A percentile compares a stretch with the other conserved stretches of the same genome.
Evolutionary conservation across 1,284 basidiomycete genomes (phyloP).

Genomic region (Anthracocystis panici-leucophaei): DNA sequence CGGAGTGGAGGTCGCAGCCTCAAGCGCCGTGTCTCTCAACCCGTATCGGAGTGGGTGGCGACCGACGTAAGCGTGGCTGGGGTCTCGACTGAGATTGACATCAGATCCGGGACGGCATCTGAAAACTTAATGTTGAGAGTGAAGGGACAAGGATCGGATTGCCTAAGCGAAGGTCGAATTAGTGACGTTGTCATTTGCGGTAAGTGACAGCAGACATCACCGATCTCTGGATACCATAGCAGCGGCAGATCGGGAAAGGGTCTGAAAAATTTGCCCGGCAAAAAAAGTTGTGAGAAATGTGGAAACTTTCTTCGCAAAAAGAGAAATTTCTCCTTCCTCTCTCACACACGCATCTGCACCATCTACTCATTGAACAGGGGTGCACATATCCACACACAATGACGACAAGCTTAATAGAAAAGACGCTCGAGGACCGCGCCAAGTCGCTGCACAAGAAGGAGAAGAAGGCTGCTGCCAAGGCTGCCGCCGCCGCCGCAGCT

Average conservation of each 20-base stretch:
- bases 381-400: constrained; percentile 16
- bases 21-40: neutral
- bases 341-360: constrained; percentile 3
- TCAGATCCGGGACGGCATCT: neutral
- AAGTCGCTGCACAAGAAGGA: constrained; percentile 63
- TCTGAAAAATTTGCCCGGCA: constrained; percentile 31
- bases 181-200: constrained; percentile 27
- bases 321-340: constrained; percentile 6
- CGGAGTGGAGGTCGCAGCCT: constrained; percentile 8
- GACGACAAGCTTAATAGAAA: constrained; percentile 38
- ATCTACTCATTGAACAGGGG: constrained; percentile 10
- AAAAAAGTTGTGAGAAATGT: constrained; percentile 10
- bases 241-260: constrained; percentile 11
- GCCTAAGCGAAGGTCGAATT: constrained; percentile 25
- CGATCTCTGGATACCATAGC: constrained; percentile 11
- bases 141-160: constrained; percentile 23
- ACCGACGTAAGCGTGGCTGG: neutral
- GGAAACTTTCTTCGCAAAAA: constrained; percentile 8
- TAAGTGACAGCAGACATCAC: constrained; percentile 27
- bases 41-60: neutral
- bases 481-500: constrained; percentile 40
- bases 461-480: constrained; percentile 62
- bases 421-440: constrained; percentile 53
- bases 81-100: constrained; percentile 1
- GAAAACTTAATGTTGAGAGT: neutral